These are phyloP conservation scores for Fraxinus baroniana DNA, from an alignment of 305 asterid species.

Conservation along the genomic window DNA sequence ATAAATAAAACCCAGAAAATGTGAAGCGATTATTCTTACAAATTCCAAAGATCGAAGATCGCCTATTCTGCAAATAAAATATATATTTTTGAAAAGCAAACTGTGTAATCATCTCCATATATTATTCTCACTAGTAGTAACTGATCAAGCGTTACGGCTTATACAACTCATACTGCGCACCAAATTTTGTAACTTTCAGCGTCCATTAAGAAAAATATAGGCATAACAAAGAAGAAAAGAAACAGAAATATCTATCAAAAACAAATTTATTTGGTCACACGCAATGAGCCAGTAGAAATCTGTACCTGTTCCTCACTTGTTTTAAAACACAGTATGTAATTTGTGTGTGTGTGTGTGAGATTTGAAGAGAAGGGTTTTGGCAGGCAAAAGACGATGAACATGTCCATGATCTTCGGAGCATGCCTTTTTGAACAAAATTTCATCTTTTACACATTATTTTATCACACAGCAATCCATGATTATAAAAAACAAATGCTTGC, in stretches of 20 bases:
- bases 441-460: not conserved
- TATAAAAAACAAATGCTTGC: slow-evolving; percentile 22
- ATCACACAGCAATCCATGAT: not conserved
- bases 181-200: not conserved
- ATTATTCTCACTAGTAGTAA: not conserved
- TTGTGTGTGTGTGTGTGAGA: not conserved
- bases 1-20: not conserved
- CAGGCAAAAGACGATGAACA: slow-evolving; percentile 9
- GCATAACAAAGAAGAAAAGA: not conserved
- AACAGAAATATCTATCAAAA: not conserved
- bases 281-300: slow-evolving; percentile 10
- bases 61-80: not conserved
- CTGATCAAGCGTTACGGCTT: not conserved
- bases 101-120: not conserved
- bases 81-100: not conserved
- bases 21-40: not conserved
- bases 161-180: not conserved
- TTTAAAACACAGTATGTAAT: not conserved
- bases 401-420: slow-evolving; percentile 25
- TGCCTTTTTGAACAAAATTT: not conserved
- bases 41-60: not conserved
- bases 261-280: not conserved
- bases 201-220: not conserved
- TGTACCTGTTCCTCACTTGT: slow-evolving; percentile 14
- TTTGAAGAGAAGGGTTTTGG: slow-evolving; percentile 18